Evolutionary conservation across 805 yeast genomes (phyloP), one percentile per base, ranked within the genome.

Genomic region (Diddensiella caesifluorescens): DNA sequence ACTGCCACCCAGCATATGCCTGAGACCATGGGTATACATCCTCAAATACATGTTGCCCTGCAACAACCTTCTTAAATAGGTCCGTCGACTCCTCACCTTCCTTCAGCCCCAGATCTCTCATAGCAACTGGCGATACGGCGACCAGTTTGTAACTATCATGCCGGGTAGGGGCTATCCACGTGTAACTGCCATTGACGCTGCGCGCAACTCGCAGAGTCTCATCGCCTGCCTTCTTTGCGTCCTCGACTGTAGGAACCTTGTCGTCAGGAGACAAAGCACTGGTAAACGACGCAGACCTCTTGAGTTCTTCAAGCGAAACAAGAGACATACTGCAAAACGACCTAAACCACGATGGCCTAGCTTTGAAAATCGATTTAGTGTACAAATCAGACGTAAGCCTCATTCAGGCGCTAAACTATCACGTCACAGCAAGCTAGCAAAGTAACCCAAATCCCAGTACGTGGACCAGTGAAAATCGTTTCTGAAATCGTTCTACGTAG

Each of bases 1-100:
- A 90, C 57, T 90, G 98, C 71, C 82, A 87, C 1, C 98, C 98
- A 1, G 97, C 95, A 61, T 90, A 90, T 0, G 90, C 85, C 60
- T 83, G 89, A 9, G 96, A 77, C 62, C 83, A 90, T 0, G 98
- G 97, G 51, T 76, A 77, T 1, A 83, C 72, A 23, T 70, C 68
- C 13, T 65, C 65, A 27, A 62, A 53, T 1, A 73, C 50, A n/a
- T 62, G 53, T 29, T 75, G 67, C 1, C 97, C 97, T 43, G 79
- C 69, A 3, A 83, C 75, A 2, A 84, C 61, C 22, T 71, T 63
- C 42, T 69, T 71, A 49, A 75, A 80, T 5, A 62, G 65, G 0
- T 69, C 68, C 42, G 75, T 72, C 2, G 62, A 49, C 4, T 56
- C 53, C 31, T 70, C 76, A 4, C 47, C 41, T 2, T 52, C 50